Base-by-base conservation (phyloP, 495 filamentous ascomycete species). In the Podospora pseudocomata region DNA sequence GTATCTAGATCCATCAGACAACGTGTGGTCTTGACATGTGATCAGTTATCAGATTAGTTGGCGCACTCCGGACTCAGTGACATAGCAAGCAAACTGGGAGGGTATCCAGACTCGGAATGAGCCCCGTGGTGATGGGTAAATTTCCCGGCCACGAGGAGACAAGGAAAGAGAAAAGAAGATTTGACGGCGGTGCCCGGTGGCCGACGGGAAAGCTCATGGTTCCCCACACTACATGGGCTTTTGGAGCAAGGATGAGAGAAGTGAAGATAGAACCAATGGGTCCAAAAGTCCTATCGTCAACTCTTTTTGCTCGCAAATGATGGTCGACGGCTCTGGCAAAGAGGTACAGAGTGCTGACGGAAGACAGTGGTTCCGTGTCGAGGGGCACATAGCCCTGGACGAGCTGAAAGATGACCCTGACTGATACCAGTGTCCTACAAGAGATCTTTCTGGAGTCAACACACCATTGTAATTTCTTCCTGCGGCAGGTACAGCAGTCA, bases 141-240 rank as follows among this genome's bases (percentile, higher is more conserved):
- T 73, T 76, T 67, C 70, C 74, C 70, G 74, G 68, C 70, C 70
- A 69, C 61, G 67, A 70, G 68, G 65, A 32, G 65, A 64, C 60
- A 68, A 65, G 54, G 65, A 63, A 68, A 68, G 28, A 23, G 27
- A 34, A 18, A 32, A 65, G n/a, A 54, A 20, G 55, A n/a, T 16
- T 49, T 27, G 67, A 28, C 62, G 28, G 30, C 30, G 27, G 60
- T 58, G 55, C 55, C 55, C 23, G 34, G 20, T 18, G 13, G 32
- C 5, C 18, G 32, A 39, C 60, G 30, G 30, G 28, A 63, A 32
- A n/a, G 5, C 18, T 11, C 30, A 63, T 26, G 9, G 61, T 49
- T 18, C 59, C 59, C 59, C 59, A 18, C 59, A 61, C 59, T 18
- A 30, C 4, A 32, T 32, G 30, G 19, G 30, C 9, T 9, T 18